phyloP scores from a whole-genome alignment of 2,329 filamentous ascomycete species.

The Neopestalotiopsis sp. region DNA sequence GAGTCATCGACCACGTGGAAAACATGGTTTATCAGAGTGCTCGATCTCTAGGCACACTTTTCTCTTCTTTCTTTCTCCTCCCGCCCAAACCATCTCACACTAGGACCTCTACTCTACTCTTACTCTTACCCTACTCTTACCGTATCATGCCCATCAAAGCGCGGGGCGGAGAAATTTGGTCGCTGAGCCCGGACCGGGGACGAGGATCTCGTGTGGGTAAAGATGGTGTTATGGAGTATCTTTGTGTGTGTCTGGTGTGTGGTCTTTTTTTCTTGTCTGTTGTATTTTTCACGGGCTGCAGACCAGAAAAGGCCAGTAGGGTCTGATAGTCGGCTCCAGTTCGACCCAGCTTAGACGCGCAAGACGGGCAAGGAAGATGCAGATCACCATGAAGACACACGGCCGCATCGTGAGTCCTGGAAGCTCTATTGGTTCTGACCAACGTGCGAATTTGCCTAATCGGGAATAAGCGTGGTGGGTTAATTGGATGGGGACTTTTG shows the following conservation, averaged over 20 bases:
- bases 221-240: too few relatives aligned
- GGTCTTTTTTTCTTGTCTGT: too few relatives aligned
- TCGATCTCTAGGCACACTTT: neutral
- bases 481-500: neutral
- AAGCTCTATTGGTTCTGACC: conserved; percentile 3
- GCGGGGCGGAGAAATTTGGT: conserved; percentile 1
- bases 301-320: neutral
- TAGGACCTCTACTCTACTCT: neutral
- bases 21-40: neutral
- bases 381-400: conserved; percentile 8
- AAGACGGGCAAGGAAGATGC: neutral
- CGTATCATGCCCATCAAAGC: neutral
- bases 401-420: neutral
- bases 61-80: neutral
- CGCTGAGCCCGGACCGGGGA: conserved; percentile 1
- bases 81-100: neutral
- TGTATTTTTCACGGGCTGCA: neutral
- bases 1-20: conserved; percentile 1
- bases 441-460: neutral
- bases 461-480: neutral
- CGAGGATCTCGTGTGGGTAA: neutral
- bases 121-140: neutral
- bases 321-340: conserved; percentile 5
- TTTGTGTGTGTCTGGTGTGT: too few relatives aligned
- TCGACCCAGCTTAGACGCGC: neutral